These are phyloP conservation scores for Cytospora piceicola DNA, from an alignment of 2,329 filamentous ascomycete species.

Conservation along the genomic window DNA sequence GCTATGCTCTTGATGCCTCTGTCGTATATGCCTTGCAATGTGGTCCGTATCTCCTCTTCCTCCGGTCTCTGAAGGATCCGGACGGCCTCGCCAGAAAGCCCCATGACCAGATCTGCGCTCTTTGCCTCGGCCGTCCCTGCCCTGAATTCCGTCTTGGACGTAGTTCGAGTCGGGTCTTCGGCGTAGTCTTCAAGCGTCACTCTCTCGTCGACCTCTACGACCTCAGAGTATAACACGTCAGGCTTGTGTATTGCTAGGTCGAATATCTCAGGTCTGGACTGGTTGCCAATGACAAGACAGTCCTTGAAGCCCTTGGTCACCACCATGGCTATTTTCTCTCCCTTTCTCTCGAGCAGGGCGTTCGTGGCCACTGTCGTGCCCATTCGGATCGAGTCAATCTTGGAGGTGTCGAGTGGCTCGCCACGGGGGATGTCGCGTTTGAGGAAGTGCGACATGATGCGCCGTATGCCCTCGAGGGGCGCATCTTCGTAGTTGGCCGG, in stretches of 20 bases:
- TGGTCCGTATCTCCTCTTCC: slow-evolving; percentile 57
- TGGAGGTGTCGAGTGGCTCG: slow-evolving; percentile 75
- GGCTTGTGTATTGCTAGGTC: slow-evolving; percentile 86
- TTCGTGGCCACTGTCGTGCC: slow-evolving; percentile 95
- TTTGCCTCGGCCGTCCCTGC: slow-evolving; percentile 52
- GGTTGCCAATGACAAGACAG: slow-evolving; percentile 87
- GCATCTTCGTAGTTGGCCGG: slow-evolving; percentile 90
- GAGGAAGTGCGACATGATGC: slow-evolving; percentile 79
- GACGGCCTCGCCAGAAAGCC: slow-evolving; percentile 75
- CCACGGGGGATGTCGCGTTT: slow-evolving; percentile 77
- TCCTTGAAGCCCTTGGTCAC: slow-evolving; percentile 89
- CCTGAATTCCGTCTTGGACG: slow-evolving; percentile 58
- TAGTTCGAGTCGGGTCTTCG: slow-evolving; percentile 73
- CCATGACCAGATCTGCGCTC: slow-evolving; percentile 65
- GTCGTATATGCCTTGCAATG: slow-evolving; percentile 70
- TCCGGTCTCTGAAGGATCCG: slow-evolving; percentile 68
- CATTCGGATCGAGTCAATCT: slow-evolving; percentile 93
- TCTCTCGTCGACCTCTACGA: slow-evolving; percentile 88
- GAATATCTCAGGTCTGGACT: slow-evolving; percentile 87
- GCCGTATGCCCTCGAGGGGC: slow-evolving; percentile 86
- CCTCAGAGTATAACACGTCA: slow-evolving; percentile 81
- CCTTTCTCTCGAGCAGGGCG: slow-evolving; percentile 86
- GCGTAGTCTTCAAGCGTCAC: slow-evolving; percentile 92
- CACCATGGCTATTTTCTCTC: slow-evolving; percentile 84
- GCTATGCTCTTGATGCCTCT: slow-evolving; percentile 79